Conservation (phyloP, 352 stramenopile species). For the Pythium dissimile region DNA sequence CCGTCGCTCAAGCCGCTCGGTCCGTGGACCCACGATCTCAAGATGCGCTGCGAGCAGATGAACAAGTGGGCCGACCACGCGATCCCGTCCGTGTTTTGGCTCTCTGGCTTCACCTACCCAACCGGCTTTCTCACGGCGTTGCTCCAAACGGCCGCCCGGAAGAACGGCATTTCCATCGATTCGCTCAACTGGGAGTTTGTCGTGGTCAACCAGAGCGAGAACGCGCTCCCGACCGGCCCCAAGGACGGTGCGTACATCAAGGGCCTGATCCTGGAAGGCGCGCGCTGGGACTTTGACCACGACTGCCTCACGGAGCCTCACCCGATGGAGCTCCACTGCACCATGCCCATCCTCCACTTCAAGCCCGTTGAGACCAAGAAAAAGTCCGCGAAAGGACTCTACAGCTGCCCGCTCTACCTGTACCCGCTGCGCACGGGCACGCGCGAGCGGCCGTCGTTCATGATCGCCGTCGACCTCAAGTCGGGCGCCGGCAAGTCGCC, state of each 20-base stretch:
- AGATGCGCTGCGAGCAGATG: conserved; percentile 89
- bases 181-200: conserved; percentile 94
- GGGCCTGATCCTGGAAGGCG: conserved; percentile 91
- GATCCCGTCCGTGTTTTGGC: conserved; percentile 92
- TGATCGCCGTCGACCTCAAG: conserved; percentile 93
- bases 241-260: conserved; percentile 92
- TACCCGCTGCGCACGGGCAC: conserved; percentile 95
- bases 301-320: conserved; percentile 87
- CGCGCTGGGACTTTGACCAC: conserved; percentile 90
- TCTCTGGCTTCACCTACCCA: conserved; percentile 95
- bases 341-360: conserved; percentile 94
- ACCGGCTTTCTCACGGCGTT: conserved; percentile 96
- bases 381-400: conserved; percentile 90
- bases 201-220: conserved; percentile 87
- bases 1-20: conserved; percentile 93
- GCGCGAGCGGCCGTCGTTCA: conserved; percentile 92
- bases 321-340: conserved; percentile 90
- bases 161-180: conserved; percentile 95
- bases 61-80: conserved; percentile 82
- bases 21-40: conserved; percentile 91
- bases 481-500: conserved; percentile 77
- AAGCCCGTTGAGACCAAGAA: conserved; percentile 95
- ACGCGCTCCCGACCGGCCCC: conserved; percentile 68
- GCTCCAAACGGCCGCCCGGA: conserved; percentile 92
- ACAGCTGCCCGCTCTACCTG: conserved; percentile 95